A percentile compares a stretch with the other conserved stretches of the same genome.
These are phyloP conservation scores for Triadica sebifera DNA, from an alignment of 345 rosid species.

Conservation along the genomic window DNA sequence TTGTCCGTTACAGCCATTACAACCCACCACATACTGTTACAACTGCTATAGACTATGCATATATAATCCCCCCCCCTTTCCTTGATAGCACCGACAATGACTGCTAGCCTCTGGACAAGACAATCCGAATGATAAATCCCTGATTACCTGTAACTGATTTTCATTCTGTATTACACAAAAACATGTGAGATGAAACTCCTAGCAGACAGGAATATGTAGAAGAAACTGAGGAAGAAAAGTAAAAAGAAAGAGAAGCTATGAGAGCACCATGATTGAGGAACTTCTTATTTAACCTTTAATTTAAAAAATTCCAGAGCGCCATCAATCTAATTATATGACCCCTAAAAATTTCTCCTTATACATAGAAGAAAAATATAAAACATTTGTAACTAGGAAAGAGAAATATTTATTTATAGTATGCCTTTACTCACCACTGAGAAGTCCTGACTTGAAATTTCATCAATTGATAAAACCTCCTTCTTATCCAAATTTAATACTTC, in stretches of 20 bases:
- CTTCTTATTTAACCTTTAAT: neutral
- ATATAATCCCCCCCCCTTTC: neutral
- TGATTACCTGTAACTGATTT: neutral
- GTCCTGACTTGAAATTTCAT: slow-evolving; percentile 77
- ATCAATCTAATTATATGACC: neutral
- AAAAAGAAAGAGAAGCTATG: neutral
- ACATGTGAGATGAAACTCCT: neutral
- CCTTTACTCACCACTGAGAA: slow-evolving; percentile 69
- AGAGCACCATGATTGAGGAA: neutral
- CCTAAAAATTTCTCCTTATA: neutral
- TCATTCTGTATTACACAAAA: neutral
- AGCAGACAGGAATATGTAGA: neutral
- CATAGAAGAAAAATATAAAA: neutral
- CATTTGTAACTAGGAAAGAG: neutral
- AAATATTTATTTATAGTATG: neutral
- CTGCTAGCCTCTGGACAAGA: neutral
- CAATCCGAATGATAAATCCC: neutral
- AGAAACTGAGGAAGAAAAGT: neutral
- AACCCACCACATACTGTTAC: neutral
- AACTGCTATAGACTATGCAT: neutral
- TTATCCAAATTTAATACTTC: slow-evolving; percentile 69
- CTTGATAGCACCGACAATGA: neutral
- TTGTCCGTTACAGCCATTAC: neutral
- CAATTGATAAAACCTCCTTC: slow-evolving; percentile 68
- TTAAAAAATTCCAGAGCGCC: neutral